Conservation (phyloP, 305 asterid species). For the Fraxinus floribunda region DNA sequence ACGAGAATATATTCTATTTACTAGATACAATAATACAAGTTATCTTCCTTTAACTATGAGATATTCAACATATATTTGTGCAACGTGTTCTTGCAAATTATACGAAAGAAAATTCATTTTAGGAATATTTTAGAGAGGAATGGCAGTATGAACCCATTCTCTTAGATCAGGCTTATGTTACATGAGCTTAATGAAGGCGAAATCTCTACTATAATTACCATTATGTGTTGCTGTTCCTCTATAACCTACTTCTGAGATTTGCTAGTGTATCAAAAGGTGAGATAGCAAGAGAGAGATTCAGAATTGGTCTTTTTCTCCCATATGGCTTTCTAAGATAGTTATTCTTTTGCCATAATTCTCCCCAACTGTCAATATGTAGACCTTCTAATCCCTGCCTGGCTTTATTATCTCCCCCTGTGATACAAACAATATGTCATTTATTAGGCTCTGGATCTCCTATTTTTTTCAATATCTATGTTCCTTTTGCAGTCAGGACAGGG, state of each 20-base stretch:
- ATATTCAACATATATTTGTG: not conserved
- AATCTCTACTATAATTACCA: not conserved
- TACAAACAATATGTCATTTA: not conserved
- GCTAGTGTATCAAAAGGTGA: not conserved
- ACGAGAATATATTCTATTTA: not conserved
- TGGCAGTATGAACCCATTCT: not conserved
- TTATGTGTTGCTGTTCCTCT: not conserved
- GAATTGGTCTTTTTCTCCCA: not conserved
- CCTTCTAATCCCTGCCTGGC: not conserved
- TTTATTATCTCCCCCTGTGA: not conserved
- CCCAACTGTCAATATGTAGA: not conserved
- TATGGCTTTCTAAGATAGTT: not conserved
- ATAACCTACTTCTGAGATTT: not conserved
- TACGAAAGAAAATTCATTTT: not conserved
- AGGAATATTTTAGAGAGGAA: not conserved
- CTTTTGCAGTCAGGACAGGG: constrained; percentile 55
- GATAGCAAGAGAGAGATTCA: not conserved
- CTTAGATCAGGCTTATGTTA: not conserved
- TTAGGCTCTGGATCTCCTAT: not conserved
- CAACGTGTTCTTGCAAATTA: not conserved
- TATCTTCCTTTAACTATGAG: not conserved
- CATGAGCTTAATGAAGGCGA: not conserved
- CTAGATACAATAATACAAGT: not conserved
- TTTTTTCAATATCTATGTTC: not conserved
- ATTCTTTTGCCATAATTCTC: not conserved